phyloP scores from a whole-genome alignment of 108 stramenopile species.

The Skeletonema costatum region DNA sequence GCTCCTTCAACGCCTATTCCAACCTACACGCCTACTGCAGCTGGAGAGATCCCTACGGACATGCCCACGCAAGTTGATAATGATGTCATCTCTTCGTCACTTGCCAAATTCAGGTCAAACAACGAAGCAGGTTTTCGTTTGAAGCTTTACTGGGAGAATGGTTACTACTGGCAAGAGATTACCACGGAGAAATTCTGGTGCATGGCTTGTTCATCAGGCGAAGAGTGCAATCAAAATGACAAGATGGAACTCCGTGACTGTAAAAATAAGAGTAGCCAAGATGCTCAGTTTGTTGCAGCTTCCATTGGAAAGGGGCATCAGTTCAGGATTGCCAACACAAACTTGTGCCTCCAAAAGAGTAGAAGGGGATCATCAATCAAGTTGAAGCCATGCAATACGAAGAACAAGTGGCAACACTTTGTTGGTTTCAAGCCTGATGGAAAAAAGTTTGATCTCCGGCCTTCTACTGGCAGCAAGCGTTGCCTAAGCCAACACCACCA shows the following conservation, averaged over 20 bases:
- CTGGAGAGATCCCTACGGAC: not conserved
- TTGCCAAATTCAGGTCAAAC: not conserved
- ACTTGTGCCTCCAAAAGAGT: slow-evolving; percentile 25
- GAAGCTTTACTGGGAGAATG: slow-evolving; percentile 17
- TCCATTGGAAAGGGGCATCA: slow-evolving; percentile 2
- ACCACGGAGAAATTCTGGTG: slow-evolving; percentile 18
- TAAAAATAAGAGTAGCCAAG: slow-evolving; percentile 7
- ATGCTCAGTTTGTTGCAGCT: slow-evolving; percentile 4
- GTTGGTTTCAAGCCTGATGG: slow-evolving; percentile 7
- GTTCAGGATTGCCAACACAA: slow-evolving; percentile 8
- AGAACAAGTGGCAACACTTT: slow-evolving; percentile 9
- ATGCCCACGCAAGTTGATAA: not conserved
- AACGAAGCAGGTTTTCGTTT: slow-evolving; percentile 19
- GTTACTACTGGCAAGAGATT: slow-evolving; percentile 26
- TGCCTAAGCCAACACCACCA: slow-evolving; percentile 23
- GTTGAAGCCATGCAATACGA: slow-evolving; percentile 4
- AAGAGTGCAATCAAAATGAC: not conserved
- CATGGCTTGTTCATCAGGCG: slow-evolving; percentile 5
- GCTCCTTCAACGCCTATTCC: not conserved
- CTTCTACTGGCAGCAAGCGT: not conserved
- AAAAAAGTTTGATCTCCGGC: not conserved
- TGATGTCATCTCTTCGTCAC: not conserved
- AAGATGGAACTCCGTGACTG: slow-evolving; percentile 6
- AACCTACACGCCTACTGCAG: not conserved
- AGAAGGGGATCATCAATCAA: not conserved